Evolutionary conservation across 164 flowering plant species (phyloP), one percentile per base, ranked within the genome.

Genomic region (Berberis vulgaris): DNA sequence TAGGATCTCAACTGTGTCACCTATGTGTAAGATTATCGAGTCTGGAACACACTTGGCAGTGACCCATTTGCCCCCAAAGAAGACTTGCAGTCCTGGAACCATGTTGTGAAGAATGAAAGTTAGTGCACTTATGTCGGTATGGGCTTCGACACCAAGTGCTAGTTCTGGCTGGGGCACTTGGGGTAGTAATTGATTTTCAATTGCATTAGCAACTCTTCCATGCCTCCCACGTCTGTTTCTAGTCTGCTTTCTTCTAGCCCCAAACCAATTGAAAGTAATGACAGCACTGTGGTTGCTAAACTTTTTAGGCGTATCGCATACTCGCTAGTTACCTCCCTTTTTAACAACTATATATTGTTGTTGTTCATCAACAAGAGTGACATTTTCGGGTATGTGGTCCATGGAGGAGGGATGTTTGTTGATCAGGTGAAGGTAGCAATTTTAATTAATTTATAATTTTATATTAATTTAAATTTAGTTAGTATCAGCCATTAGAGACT

Each of bases 181-280:
- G 98, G 98, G 81, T 93, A 93, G 84, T 88, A 88, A 73, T 93
- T 93, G 72, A 93, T 93, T 74, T 93, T 93, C 84, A 84, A 71
- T 59, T 93, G 96, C 39, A 93, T 75, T 13, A 81, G 62, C 2
- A 94, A 76, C 57, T 91, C 98, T 13, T 88, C 89, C 66, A 78
- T 47, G 1, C 97, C 97, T 0, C 98, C 97, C 7, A 86, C 87
- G 68, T 87, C 97, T 41, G 76, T 75, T 65, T 94, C 98, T 1
- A 94, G 78, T 57, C 95, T 73, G 6, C 75, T 93, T 73, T 84
- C 87, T 68, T 91, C 92, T 43, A 93, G 12, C 13, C 95, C 97
- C 53, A 93, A 71, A 0, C 91, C 91, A 0, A 80, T 41, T 0
- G 98, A 94, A 2, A 94, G 79, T 0, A 60, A 79, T 0, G 81